Evolutionary conservation across 2,329 filamentous ascomycete species (phyloP).

Genomic region (Leptographium procerum): DNA sequence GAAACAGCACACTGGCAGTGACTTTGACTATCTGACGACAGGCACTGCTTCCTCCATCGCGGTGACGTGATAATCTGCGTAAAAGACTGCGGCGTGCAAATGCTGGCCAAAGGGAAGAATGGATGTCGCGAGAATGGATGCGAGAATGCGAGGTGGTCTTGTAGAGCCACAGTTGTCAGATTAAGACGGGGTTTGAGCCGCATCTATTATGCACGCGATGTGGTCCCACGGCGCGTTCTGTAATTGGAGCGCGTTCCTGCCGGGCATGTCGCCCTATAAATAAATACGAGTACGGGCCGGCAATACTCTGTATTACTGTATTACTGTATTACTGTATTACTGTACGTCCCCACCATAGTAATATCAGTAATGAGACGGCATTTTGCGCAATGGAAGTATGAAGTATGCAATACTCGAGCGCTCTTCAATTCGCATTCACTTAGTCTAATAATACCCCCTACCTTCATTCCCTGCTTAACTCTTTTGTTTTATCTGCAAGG

Average conservation of each 20-base stretch:
- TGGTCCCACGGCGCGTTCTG: background rate
- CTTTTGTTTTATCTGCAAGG: background rate
- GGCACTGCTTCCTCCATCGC: background rate
- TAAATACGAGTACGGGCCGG: no score
- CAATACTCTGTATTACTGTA: no score
- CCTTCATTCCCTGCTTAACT: no score
- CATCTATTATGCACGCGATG: no score
- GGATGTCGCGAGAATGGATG: background rate
- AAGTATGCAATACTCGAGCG: no score
- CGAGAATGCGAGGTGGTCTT: background rate
- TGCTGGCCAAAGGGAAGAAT: background rate
- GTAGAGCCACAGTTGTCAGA: background rate
- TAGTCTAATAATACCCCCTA: no score
- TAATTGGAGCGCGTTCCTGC: background rate
- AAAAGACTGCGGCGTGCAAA: background rate
- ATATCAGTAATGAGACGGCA: no score
- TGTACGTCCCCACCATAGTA: no score
- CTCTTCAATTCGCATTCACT: no score
- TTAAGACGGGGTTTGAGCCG: background rate
- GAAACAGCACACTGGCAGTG: background rate
- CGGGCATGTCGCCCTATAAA: no score
- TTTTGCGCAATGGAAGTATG: no score
- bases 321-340: no score
- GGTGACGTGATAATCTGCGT: background rate
- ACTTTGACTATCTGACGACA: background rate